phyloP scores from a whole-genome alignment of 352 stramenopile species.

The Phytophthora ohioensis region DNA sequence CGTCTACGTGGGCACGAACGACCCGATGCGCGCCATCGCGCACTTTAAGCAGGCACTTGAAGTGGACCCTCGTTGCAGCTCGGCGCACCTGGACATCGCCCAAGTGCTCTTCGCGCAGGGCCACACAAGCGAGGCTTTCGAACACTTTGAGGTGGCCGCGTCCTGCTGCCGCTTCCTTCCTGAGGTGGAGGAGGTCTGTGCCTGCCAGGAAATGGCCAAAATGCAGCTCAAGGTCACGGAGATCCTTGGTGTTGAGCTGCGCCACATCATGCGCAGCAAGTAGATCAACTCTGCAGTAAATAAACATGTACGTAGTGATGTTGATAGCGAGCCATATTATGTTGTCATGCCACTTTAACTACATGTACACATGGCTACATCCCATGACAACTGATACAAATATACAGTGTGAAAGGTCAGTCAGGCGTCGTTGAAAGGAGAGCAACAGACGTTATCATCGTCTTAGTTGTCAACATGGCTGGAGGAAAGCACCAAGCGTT shows the following conservation, averaged over 20 bases:
- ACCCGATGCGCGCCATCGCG: conserved; percentile 79
- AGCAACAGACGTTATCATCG: too few relatives aligned
- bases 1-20: conserved; percentile 86
- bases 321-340: not conserved
- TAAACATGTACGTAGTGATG: conserved; percentile 7
- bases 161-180: conserved; percentile 84
- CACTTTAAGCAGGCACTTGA: conserved; percentile 84
- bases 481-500: conserved; percentile 73
- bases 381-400: not conserved
- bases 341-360: not conserved
- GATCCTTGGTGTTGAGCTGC: conserved; percentile 86
- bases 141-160: conserved; percentile 76
- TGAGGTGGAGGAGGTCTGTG: conserved; percentile 85
- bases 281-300: conserved; percentile 35
- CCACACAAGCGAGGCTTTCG: conserved; percentile 70
- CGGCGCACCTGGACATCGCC: conserved; percentile 85
- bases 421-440: not conserved
- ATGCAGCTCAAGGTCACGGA: conserved; percentile 89
- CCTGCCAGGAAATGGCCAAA: conserved; percentile 79
- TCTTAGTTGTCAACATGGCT: conserved; percentile 26
- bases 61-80: conserved; percentile 82
- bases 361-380: not conserved
- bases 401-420: conserved; percentile 7
- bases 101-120: conserved; percentile 89
- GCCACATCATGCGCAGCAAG: conserved; percentile 87